Conservation (phyloP, 1,284 basidiomycete species). For the Earliella scabrosa region DNA sequence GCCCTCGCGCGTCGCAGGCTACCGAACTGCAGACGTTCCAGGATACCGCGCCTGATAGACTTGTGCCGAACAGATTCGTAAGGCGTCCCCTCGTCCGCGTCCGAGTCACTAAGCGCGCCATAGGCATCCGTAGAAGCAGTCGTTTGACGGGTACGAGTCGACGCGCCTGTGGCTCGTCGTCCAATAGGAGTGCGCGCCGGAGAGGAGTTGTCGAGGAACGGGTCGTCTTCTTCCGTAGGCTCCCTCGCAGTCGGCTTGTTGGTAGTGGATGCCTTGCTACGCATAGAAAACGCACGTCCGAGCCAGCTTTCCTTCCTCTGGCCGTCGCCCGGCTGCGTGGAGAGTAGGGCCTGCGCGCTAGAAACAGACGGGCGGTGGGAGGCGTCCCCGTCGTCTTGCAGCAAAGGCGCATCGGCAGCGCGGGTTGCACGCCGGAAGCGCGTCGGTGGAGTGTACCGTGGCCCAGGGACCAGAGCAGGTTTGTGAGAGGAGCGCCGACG, state of each 20-base stretch:
- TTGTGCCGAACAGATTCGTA: conserved; percentile 35
- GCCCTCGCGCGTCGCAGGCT: conserved; percentile 17
- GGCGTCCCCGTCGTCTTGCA: not conserved
- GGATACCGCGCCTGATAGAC: conserved; percentile 38
- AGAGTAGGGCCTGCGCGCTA: conserved; percentile 1
- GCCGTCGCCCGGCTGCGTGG: not conserved
- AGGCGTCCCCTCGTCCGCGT: conserved; percentile 26
- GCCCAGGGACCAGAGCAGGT: conserved; percentile 39
- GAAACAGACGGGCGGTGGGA: conserved; percentile 9
- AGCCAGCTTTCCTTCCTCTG: conserved; percentile 16
- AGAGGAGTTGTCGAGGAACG: conserved; percentile 24
- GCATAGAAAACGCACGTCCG: conserved; percentile 13
- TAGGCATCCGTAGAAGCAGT: conserved; percentile 19
- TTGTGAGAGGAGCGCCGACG: conserved; percentile 9
- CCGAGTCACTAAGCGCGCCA: conserved; percentile 26
- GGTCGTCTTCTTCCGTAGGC: conserved; percentile 27
- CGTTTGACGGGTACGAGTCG: conserved; percentile 7
- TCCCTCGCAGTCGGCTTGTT: not conserved
- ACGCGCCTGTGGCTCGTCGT: not conserved
- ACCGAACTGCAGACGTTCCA: conserved; percentile 35
- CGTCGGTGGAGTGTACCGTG: conserved; percentile 39
- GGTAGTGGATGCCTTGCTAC: conserved; percentile 2
- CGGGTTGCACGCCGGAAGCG: conserved; percentile 4
- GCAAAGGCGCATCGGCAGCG: not conserved
- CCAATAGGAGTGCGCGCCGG: conserved; percentile 3